Evolutionary conservation across 768 basidiomycete species (phyloP).

Genomic region (Hydnomerulius pinastri): DNA sequence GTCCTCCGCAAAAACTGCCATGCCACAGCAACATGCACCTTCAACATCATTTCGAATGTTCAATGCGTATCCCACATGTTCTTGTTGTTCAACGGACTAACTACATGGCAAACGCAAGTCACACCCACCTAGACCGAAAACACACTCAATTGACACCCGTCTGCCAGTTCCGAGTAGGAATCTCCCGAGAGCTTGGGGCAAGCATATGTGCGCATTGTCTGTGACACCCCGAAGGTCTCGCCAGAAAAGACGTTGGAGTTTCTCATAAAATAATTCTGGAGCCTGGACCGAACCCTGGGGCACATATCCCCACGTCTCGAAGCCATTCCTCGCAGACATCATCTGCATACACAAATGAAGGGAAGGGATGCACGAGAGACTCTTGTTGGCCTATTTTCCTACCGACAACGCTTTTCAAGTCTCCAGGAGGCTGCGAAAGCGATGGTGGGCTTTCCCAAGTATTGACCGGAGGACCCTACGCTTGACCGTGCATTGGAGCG

Average conservation of each 20-base stretch:
- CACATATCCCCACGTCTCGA: neutral
- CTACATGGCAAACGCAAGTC: conserved; percentile 27
- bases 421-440: conserved; percentile 14
- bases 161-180: conserved; percentile 11
- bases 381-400: neutral
- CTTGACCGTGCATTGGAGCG: conserved; percentile 31
- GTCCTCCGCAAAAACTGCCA: conserved; percentile 16
- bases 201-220: conserved; percentile 3
- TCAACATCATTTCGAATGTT: conserved; percentile 28
- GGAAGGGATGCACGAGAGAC: neutral
- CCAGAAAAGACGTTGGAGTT: too few relatives aligned
- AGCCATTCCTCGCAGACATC: conserved; percentile 1
- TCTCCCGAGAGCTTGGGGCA: conserved; percentile 12
- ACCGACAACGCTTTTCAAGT: conserved; percentile 7
- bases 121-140: conserved; percentile 22
- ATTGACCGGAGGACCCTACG: conserved; percentile 22
- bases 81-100: conserved; percentile 24
- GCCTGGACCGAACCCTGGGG: conserved; percentile 4
- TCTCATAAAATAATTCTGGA: too few relatives aligned
- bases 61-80: conserved; percentile 38
- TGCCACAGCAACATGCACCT: conserved; percentile 23
- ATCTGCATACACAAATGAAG: neutral
- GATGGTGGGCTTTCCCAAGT: conserved; percentile 24
- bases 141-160: conserved; percentile 17
- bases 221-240: conserved; percentile 4